Evolutionary conservation across 2,329 filamentous ascomycete species (phyloP), one percentile per base, ranked within the genome.

Genomic region (Fusarium solani-melongenae): DNA sequence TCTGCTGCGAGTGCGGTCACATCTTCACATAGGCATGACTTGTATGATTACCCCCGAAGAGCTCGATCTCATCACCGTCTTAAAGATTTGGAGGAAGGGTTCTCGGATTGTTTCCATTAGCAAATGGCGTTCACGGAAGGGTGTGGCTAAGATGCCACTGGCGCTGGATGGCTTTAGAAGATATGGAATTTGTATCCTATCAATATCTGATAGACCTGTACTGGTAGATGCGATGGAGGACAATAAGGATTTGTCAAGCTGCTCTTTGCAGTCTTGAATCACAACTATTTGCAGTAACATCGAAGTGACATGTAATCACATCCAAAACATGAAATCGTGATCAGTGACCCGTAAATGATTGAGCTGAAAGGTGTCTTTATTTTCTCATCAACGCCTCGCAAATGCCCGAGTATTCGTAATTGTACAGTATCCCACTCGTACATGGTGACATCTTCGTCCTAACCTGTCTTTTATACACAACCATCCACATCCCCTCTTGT

Each of bases 1-100:
- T 99, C 64, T 99, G 96, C 88, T 96, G 94, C 86, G 91, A 92
- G 69, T 99, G 96, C 84, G 94, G 95, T 84, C 91, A 96, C 82
- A 96, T 98, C 79, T 98, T 95, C 82, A 86, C 88, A 79, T 91
- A 83, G 78, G 78, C 71, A 70, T 70, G 58, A 51, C 66, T 64
- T 71, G 60, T 69, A 77, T 78, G 73, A 73, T 78, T 79, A 77
- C 70, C 74, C 41, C 67, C 57, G 31, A 65, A 60, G 71, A 64
- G 59, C 46, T 53, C 61, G 62, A 66, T 38, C 61, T 62, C 58
- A 61, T 68, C 38, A 62, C 59, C 66, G 64, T 64, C 64, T 27
- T n/a, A 53, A 73, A 69, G 58, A 58, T 61, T 65, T 72, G 69
- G 69, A 72, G 65, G 66, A 72, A 55, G 60, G 51, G 27, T 44